Percentiles rank a stretch among this genome's conserved stretches.
Conservation (phyloP, 2,329 filamentous ascomycete genomes). For the Aspergillus brunneoviolaceus region DNA sequence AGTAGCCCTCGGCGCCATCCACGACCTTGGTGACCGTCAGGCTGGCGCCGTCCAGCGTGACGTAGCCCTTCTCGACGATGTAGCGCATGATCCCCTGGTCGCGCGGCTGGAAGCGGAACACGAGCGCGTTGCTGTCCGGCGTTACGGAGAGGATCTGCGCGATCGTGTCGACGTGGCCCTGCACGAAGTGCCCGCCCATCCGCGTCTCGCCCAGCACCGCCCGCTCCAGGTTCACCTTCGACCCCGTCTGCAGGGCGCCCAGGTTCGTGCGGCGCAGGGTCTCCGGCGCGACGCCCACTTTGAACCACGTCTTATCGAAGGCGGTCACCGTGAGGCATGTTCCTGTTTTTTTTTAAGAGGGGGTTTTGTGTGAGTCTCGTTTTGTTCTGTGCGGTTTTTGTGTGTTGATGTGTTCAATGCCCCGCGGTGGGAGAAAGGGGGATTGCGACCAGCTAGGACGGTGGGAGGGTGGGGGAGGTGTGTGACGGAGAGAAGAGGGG, state of each 20-base stretch:
- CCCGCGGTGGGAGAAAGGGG: background rate
- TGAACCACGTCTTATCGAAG: conserved; percentile 67
- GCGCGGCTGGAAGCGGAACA: conserved; percentile 75
- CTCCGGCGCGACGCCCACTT: conserved; percentile 90
- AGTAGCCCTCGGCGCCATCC: conserved; percentile 76
- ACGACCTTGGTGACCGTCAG: conserved; percentile 86
- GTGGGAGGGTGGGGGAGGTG: background rate
- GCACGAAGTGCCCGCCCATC: conserved; percentile 98
- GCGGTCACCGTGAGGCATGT: conserved; percentile 91
- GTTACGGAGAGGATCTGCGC: conserved; percentile 71
- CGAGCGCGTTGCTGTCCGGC: conserved; percentile 86
- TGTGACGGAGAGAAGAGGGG: background rate
- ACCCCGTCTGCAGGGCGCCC: conserved; percentile 65
- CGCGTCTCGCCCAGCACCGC: conserved; percentile 87
- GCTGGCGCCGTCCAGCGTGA: conserved; percentile 91
- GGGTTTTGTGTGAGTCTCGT: background rate
- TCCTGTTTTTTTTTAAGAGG: conserved; percentile 35
- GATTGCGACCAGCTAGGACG: too few species aligned
- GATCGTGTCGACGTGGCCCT: conserved; percentile 92
- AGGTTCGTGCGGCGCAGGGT: conserved; percentile 94
- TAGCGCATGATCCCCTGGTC: conserved; percentile 73
- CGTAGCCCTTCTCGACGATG: conserved; percentile 93
- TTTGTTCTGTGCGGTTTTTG: background rate
- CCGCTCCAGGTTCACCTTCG: conserved; percentile 86
- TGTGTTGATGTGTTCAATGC: too few species aligned